Conservation (phyloP, 345 rosid genomes). For the Iberis pinnata region DNA sequence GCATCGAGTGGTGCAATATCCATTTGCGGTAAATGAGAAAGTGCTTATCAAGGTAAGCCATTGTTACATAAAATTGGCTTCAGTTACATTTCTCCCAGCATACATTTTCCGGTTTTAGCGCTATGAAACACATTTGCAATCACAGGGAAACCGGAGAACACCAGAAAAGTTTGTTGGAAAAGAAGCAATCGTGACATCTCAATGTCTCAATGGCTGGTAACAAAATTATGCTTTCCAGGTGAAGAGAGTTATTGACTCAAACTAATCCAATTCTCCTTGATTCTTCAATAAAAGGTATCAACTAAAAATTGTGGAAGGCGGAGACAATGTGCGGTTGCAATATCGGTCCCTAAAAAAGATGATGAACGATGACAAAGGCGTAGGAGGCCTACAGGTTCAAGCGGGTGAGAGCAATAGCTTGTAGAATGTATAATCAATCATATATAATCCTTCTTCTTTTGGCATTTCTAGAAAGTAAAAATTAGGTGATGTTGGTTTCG, state of each 20-base stretch:
- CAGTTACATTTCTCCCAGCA: neutral
- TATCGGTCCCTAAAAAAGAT: constrained; percentile 83
- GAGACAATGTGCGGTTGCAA: constrained; percentile 85
- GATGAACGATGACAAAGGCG: constrained; percentile 41
- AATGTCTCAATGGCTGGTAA: constrained; percentile 98
- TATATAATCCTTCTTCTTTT: constrained; percentile 5
- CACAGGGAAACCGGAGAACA: constrained; percentile 90
- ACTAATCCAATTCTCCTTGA: neutral
- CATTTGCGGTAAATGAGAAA: constrained; percentile 88
- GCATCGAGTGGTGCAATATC: constrained; percentile 75
- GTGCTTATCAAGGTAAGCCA: constrained; percentile 74
- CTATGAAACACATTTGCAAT: constrained; percentile 22
- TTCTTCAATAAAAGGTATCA: constrained; percentile 52
- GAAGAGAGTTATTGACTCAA: constrained; percentile 9
- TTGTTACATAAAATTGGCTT: neutral
- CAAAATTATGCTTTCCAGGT: constrained; percentile 11
- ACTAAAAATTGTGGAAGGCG: constrained; percentile 68
- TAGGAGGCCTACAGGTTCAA: constrained; percentile 31
- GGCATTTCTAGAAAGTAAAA: constrained; percentile 23
- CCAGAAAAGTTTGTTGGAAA: constrained; percentile 95
- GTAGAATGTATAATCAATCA: constrained; percentile 24
- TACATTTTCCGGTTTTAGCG: neutral
- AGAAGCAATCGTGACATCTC: constrained; percentile 94
- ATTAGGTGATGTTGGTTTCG: constrained; percentile 11
- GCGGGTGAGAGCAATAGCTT: constrained; percentile 53